Evolutionary conservation across 116 monocot species (phyloP).

Genomic region (Papilionanthe hybrid): DNA sequence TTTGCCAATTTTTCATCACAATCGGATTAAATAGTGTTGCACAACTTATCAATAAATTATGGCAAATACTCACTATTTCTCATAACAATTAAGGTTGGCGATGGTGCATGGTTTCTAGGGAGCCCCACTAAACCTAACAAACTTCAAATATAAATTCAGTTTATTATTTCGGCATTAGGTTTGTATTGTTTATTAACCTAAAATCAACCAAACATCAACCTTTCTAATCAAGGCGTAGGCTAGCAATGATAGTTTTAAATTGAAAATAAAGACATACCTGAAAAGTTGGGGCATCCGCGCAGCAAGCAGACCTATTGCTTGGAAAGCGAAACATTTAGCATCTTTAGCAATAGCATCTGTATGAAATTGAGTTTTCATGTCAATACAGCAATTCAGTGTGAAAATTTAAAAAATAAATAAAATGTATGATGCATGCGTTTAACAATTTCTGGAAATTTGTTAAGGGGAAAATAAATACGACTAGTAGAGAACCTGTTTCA

Average conservation of each 20-base stretch:
- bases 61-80: not conserved
- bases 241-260: not conserved
- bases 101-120: not conserved
- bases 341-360: conserved; percentile 48
- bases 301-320: conserved; percentile 94
- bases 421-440: not conserved
- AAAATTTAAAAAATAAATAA: not conserved
- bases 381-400: not conserved
- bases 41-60: not conserved
- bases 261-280: conserved; percentile 35
- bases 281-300: conserved; percentile 89
- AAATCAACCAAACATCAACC: not conserved
- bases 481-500: conserved; percentile 51
- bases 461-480: not conserved
- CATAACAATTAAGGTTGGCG: not conserved
- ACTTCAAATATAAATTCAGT: not conserved
- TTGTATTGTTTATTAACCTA: not conserved
- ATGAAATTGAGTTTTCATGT: not conserved
- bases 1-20: not conserved
- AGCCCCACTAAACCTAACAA: not conserved
- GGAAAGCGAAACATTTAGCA: conserved; percentile 76
- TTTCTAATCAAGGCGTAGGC: not conserved
- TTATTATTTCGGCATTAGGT: not conserved
- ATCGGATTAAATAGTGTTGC: not conserved
- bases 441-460: not conserved